Base-by-base conservation (phyloP, 1,139 yeast genomes). In the Suhomyces guaymorum region DNA sequence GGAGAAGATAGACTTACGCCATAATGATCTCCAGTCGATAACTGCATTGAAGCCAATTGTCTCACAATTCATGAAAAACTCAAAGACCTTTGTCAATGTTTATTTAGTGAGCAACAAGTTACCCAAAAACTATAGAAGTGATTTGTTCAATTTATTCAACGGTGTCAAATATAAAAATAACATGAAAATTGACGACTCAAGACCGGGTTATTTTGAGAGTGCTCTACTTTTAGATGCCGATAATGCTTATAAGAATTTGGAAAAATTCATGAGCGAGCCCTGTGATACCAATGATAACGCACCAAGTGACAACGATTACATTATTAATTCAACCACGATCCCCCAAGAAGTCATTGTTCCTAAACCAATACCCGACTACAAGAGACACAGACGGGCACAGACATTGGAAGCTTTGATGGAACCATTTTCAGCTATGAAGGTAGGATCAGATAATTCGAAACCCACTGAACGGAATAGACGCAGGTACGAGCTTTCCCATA, bases 171-270 rank as follows among this genome's bases (percentile, higher is more conserved):
- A 67, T 40, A 61, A 63, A 24, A 77, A 74, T 39, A 54, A 54
- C 14, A 54, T 78, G 42, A 68, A 73, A 46, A 71, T 80, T 32
- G 85, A 80, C 51, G 85, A 81, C 37, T 75, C 82, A 7, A 58
- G 73, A 39, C 85, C 86, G 0, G 85, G 86, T 1, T 72, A 80
- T 41, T 75, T 80, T 53, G 86, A 80, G 55, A 68, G 76, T 32
- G 74, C 82, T 12, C 49, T 75, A 49, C 52, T 77, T 21, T 57
- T 76, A 35, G 83, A 77, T 46, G 61, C 70, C 3, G 78, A 73
- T 39, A 60, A 64, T 7, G 74, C 82, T 0, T 57, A 60, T 34
- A 55, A 66, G 48, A 61, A 61, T 30, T 61, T 75, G 38, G 70
- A 70, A 38, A 68, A 64, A 36, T 74, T 61, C 45, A 60, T 72